Evolutionary conservation across 176 grass and related monocot species (phyloP), one percentile per base, ranked within the genome.

Genomic region (Musa schizocarpa): DNA sequence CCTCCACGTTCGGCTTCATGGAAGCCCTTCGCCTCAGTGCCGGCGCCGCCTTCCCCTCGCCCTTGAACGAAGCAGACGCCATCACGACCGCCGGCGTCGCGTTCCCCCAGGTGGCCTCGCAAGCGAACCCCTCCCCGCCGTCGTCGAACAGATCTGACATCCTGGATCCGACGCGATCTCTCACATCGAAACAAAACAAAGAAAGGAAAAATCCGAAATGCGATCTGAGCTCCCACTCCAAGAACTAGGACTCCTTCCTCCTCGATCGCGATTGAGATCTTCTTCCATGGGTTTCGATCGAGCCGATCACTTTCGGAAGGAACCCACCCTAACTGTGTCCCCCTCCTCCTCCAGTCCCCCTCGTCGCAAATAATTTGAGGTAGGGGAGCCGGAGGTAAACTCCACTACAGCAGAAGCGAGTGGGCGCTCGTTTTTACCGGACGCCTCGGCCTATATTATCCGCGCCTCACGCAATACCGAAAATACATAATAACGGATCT

Each of bases 1-100:
- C 81, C 81, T 98, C 95, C 82, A 93, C 82, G 55, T 79, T 84
- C 29, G 90, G 90, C 86, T 85, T 93, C 43, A 90, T 78, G 9
- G 81, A 82, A 53, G 84, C 50, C 74, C 83, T 81, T 62, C 72
- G 69, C 54, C 68, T 83, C 43, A 83, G 69, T 53, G 77, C 78
- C 51, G 74, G 76, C 68, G 82, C 55, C 22, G 11, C 12, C 13
- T 72, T 80, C 68, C 68, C 78, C 13, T 80, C 78, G 3, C 54
- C 56, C 78, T 75, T 82, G 21, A 61, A 75, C 63, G 80, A 74
- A 52, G 72, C 72, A 52, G 77, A 50, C 53, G 49, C 57, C 57
- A 11, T 11, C 20, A 62, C 17, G n/a, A 29, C 34, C 3, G 50
- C 23, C 58, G 70, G 52, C 3, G 16, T 16, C 27, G 27, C 77